phyloP scores from a whole-genome alignment of 2,329 filamentous ascomycete species.

The Clarireedia homoeocarpa region DNA sequence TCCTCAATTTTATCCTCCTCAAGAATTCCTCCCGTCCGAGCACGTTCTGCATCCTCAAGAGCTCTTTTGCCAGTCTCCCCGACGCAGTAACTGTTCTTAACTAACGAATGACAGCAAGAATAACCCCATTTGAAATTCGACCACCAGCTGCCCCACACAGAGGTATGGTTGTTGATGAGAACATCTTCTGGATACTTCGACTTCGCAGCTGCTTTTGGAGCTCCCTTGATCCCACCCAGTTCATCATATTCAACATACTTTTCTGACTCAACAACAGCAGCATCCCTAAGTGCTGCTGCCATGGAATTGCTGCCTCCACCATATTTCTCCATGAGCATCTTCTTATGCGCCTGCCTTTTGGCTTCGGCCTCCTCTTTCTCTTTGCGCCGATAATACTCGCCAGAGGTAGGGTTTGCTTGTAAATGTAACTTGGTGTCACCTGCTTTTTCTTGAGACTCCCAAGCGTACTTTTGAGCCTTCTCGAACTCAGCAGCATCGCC shows the following conservation, averaged over 20 bases:
- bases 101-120: conserved; percentile 83
- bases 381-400: conserved; percentile 75
- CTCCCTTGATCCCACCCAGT: conserved; percentile 81
- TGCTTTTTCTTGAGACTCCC: conserved; percentile 84
- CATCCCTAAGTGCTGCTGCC: conserved; percentile 55
- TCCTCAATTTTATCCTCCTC: conserved; percentile 21
- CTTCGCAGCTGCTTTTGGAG: conserved; percentile 64
- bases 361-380: conserved; percentile 65
- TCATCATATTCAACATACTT: conserved; percentile 92
- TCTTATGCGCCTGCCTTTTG: conserved; percentile 60
- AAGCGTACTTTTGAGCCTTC: conserved; percentile 79
- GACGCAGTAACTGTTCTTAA: conserved; percentile 97
- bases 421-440: conserved; percentile 77
- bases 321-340: conserved; percentile 72
- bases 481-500: conserved; percentile 94
- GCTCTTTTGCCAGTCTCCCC: conserved; percentile 79
- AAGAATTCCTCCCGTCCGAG: conserved; percentile 39
- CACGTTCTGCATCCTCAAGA: conserved; percentile 66
- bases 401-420: conserved; percentile 93
- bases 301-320: conserved; percentile 56
- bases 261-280: conserved; percentile 72
- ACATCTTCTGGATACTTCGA: conserved; percentile 92
- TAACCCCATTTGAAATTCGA: conserved; percentile 92
- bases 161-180: conserved; percentile 80
- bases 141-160: conserved; percentile 98